Evolutionary conservation across 163 green algal species (phyloP).

Genomic region (Volvox carteri): DNA sequence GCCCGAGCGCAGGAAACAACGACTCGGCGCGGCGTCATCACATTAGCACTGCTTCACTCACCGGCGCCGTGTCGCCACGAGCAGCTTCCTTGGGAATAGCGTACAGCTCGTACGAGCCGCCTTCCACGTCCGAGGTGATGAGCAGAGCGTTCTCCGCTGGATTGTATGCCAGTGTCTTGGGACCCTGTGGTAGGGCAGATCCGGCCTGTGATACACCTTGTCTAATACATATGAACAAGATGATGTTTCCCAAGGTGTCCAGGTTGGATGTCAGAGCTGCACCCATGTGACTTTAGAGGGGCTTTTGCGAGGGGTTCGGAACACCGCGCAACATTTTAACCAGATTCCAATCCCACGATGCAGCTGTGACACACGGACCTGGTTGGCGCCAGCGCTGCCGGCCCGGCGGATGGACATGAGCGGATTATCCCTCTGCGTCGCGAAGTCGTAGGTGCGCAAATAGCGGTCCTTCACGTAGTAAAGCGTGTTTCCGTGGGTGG

Average conservation of each 20-base stretch:
- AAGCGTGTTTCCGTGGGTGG: conserved; percentile 82
- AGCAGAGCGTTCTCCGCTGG: conserved; percentile 98
- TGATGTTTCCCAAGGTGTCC: too few species aligned
- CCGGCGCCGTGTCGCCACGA: conserved; percentile 72
- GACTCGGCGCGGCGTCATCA: too few species aligned
- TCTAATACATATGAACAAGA: too few species aligned
- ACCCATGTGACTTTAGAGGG: too few species aligned
- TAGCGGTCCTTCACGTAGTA: conserved; percentile 98
- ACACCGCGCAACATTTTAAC: too few species aligned
- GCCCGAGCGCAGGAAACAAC: too few species aligned
- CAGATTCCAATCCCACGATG: not conserved
- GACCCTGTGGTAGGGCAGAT: too few species aligned
- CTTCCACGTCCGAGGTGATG: conserved; percentile 93
- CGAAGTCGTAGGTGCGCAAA: conserved; percentile 94
- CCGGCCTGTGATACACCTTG: too few species aligned
- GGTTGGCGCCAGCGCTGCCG: conserved; percentile 65
- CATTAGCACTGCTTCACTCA: too few species aligned
- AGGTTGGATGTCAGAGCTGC: too few species aligned
- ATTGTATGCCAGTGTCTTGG: conserved; percentile 95
- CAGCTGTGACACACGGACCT: conserved; percentile 43
- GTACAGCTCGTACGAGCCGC: conserved; percentile 97
- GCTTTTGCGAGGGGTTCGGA: too few species aligned
- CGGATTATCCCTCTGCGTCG: conserved; percentile 90
- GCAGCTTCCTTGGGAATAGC: conserved; percentile 82
- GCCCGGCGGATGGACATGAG: conserved; percentile 90